A percentile compares a stretch with the other conserved stretches of the same genome.
Evolutionary conservation across 106 monocot genomes (phyloP).

Genomic region (Allium cepa): DNA sequence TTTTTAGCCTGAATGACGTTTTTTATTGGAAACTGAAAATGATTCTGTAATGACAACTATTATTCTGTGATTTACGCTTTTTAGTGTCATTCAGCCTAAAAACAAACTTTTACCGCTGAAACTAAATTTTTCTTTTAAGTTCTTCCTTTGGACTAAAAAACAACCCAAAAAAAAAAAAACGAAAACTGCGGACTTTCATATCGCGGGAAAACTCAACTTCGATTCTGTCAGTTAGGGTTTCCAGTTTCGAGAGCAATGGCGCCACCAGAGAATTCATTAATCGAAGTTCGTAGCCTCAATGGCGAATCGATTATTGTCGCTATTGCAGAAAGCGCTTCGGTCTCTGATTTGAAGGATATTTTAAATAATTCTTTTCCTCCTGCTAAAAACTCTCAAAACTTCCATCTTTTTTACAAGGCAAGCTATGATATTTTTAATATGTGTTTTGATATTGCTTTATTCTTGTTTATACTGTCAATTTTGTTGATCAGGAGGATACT

Average conservation of each 20-base stretch:
- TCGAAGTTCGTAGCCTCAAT: constrained; percentile 53
- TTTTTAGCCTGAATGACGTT: too few species aligned
- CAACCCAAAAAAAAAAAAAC: too few species aligned
- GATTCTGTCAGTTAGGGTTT: background rate
- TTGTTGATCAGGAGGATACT: background rate
- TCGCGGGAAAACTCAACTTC: constrained; percentile 1
- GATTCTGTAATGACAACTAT: too few species aligned
- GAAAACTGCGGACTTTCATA: too few species aligned
- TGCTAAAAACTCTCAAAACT: constrained; percentile 39
- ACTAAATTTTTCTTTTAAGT: too few species aligned
- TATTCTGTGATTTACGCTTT: too few species aligned
- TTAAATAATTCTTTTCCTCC: constrained; percentile 54
- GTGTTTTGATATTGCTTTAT: background rate
- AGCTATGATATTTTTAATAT: background rate
- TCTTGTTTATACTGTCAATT: background rate
- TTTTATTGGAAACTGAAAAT: too few species aligned
- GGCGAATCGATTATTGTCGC: constrained; percentile 37
- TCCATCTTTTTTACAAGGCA: constrained; percentile 84
- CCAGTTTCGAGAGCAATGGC: background rate
- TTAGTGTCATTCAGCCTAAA: too few species aligned
- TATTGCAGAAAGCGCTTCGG: constrained; percentile 32
- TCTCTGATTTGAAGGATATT: constrained; percentile 47
- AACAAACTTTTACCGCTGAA: too few species aligned
- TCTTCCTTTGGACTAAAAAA: too few species aligned
- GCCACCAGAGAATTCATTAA: constrained; percentile 12